Evolutionary conservation across 176 grass and related monocot genomes (phyloP), one percentile per base, ranked within the genome.

Genomic region (Eremochloa ophiuroides): DNA sequence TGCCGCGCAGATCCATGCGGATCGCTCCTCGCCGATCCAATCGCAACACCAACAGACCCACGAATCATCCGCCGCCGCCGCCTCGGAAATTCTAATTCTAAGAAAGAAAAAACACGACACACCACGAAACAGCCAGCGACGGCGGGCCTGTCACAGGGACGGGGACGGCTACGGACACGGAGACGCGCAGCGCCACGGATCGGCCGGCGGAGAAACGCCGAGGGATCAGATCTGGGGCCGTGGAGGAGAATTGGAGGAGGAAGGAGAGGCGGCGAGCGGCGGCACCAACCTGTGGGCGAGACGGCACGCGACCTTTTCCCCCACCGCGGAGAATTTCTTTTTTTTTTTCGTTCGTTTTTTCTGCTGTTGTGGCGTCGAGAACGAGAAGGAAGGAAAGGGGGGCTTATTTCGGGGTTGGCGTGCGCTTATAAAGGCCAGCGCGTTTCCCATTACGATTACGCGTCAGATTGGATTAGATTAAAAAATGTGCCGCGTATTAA

Each of bases 261-360:
- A 44, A 20, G 9, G 37, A 17, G 79, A 12, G 67, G 44, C n/a
- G 48, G 20, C 62, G 75, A 28, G 86, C 67, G 75, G 59, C 47
- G 65, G 58, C 65, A 58, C 42, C 83, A 89, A 89, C 88, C 88
- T 89, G 88, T 82, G 78, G 83, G 73, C 77, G 80, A 88, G 82
- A 73, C 58, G 83, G 58, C 65, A 72, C 88, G 73, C 39, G 66
- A 77, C 82, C 46, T 81, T 85, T 28, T 3, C 0, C 42, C 22
- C 25, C 60, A 5, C 0, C 15, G 26, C 42, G 77, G 72, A 64
- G 53, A 42, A 66, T n/a, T 59, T 44, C 17, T 18, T n/a, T 23
- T 0, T 16, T 14, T 20, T 15, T 26, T 55, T 55, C 26, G 6
- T 17, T 10, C 29, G 0, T 1, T 13, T 33, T 8, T 26, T 20